Evolutionary conservation across 495 filamentous ascomycete genomes (phyloP), one percentile per base, ranked within the genome.

Genomic region (Hypoxylon intermedium): DNA sequence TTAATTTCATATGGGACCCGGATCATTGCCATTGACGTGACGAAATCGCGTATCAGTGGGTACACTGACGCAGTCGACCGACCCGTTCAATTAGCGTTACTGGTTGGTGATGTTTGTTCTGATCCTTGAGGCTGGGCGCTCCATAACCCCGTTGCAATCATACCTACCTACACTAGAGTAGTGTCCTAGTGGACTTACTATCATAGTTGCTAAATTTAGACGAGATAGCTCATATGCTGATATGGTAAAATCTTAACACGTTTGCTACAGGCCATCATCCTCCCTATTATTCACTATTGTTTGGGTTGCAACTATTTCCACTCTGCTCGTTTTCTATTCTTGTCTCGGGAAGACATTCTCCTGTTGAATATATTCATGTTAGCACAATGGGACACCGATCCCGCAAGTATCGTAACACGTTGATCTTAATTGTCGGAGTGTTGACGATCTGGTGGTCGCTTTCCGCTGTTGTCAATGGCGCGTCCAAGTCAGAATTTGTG

Each of bases 381-480:
- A 11, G 12, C 6, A 47, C 21, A 19, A 56, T 56, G 53, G 20
- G 34, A 19, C 7, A 9, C 18, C 53, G 36, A 48, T 20, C 21
- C 33, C 42, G 42, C 23, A 56, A 48, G 23, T 13, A 48, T 40
- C 45, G 53, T 19, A 28, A 41, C 11, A 47, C 30, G 18, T 36
- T 60, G 11, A 23, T 65, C 19, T 16, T 64, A 11, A 26, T 64
- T 19, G 45, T 37, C 13, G 41, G 59, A n/a, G 34, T 13, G n/a
- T 26, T 70, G 26, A 7, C 43, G 40, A 18, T 67, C 44, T 67
- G 59, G 55, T 70, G 59, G 63, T 61, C 57, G 19, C 12, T 64
- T 16, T 60, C 54, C 2, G 30, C 41, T n/a, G 26, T 33, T 23
- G 51, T 61, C 43, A 18, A 57, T 30, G 48, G 53, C 43, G 2